Evolutionary conservation across 148 eudicot species (phyloP).

Genomic region (Camellia granthamiana): DNA sequence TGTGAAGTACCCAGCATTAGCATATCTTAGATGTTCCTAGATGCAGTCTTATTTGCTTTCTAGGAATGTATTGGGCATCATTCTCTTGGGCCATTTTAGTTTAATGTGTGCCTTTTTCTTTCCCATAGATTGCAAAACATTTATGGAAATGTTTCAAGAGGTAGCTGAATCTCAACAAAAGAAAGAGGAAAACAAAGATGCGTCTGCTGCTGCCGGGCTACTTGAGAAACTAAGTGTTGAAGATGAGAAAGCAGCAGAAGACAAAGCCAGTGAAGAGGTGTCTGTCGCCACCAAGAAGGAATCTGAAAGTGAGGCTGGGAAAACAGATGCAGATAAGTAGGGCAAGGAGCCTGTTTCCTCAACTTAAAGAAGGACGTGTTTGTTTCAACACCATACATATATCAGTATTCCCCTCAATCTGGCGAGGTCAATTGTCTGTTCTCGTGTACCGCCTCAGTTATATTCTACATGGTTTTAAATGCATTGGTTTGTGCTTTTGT

Average conservation of each 20-base stretch:
- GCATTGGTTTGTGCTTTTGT: background rate
- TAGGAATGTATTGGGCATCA: background rate
- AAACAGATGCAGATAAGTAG: slow-evolving; percentile 34
- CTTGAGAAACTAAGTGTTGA: slow-evolving; percentile 65
- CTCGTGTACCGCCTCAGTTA: background rate
- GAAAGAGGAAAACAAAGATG: slow-evolving; percentile 57
- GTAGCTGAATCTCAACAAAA: slow-evolving; percentile 64
- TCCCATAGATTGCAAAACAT: slow-evolving; percentile 59
- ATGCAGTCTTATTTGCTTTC: background rate
- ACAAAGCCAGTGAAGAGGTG: slow-evolving; percentile 29
- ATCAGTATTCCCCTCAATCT: slow-evolving; percentile 4
- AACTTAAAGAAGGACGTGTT: slow-evolving; percentile 13
- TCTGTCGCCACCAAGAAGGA: slow-evolving; percentile 25
- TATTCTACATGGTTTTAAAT: background rate
- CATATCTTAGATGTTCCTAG: background rate
- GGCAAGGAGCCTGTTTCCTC: slow-evolving; percentile 37
- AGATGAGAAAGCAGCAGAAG: slow-evolving; percentile 42
- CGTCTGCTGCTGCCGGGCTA: no score
- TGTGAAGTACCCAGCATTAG: background rate
- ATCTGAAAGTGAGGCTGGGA: slow-evolving; percentile 24
- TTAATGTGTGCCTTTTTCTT: background rate
- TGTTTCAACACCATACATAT: background rate
- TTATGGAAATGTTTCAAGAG: slow-evolving; percentile 72
- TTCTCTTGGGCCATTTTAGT: background rate
- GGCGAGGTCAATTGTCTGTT: slow-evolving; percentile 3